Base-by-base conservation (phyloP, 352 stramenopile species). In the Phytophthora sansomeana region DNA sequence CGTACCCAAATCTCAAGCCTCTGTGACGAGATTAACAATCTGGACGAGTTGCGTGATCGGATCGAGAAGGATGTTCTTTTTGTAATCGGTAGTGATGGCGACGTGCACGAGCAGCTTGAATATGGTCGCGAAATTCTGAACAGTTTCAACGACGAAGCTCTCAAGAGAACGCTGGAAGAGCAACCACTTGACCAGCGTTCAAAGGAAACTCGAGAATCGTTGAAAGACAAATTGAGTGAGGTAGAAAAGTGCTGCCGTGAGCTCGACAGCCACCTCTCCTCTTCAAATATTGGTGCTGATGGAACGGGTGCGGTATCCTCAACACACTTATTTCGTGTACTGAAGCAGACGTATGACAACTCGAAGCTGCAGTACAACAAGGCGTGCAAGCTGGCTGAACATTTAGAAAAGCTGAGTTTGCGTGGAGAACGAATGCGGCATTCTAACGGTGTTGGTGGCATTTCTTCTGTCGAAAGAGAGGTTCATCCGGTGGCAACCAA, bases 361-460 rank as follows among this genome's bases (percentile, higher is more conserved):
- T 90, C 83, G 14, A 92, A 92, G 71, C 57, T 83, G 41, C 80
- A 92, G 65, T 92, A 92, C 59, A 90, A 92, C 67, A 77, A 72
- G 14, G 81, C 80, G 14, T 90, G 70, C 33, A 65, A 77, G 7
- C 42, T 92, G 13, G 69, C 81, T 49, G 70, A 89, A 33, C 57
- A 85, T 24, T 49, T 92, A 32, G 78, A 89, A 28, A 80, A 77
- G 8, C 32, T 91, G 42, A 89, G 58, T 53, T 33, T 92, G 53
- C 59, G 60, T 51, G 68, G 63, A 14, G 69, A 85, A 26, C 62
- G 19, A 13, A 55, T 65, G 44, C 19, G 58, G 42, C 74, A 58
- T 53, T 57, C 60, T 10, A 78, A 69, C 17, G 50, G 67, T 36
- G 51, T 72, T 4, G 54, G 47, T 62, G 56, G 39, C 2, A 43